Conservation (phyloP, 257 asterid species). For the Avicennia marina region DNA sequence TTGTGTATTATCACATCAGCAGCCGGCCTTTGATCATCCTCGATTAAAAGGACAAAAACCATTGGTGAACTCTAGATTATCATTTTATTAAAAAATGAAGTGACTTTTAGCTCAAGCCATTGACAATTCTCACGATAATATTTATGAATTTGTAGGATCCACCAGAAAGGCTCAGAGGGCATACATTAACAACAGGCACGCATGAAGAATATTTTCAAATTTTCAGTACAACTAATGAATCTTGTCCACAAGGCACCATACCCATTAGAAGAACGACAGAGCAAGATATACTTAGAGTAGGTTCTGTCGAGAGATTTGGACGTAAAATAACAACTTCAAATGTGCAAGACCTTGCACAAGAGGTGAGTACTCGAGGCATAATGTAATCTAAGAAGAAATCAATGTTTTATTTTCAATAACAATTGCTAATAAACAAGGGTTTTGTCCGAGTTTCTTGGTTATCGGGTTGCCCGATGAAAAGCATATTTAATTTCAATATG, state of each 20-base stretch:
- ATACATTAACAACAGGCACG: conserved; percentile 22
- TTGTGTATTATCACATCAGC: conserved; percentile 68
- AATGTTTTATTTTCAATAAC: too few relatives aligned
- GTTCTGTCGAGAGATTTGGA: conserved; percentile 52
- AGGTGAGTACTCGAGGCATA: too few relatives aligned
- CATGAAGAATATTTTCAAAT: conserved; percentile 51
- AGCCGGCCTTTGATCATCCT: conserved; percentile 94
- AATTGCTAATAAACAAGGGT: too few relatives aligned
- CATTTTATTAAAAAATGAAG: not conserved
- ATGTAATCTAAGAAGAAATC: too few relatives aligned
- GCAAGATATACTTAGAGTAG: conserved; percentile 62
- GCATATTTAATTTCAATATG: too few relatives aligned
- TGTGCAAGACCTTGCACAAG: too few relatives aligned
- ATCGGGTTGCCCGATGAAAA: too few relatives aligned
- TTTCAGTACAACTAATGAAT: conserved; percentile 68
- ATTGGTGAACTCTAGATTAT: conserved; percentile 31
- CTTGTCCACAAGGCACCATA: conserved; percentile 73
- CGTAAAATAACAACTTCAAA: conserved; percentile 50
- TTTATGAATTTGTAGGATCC: conserved; percentile 51
- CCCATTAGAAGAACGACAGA: conserved; percentile 80
- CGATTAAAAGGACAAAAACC: conserved; percentile 64
- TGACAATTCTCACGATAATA: not conserved
- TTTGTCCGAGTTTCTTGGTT: too few relatives aligned
- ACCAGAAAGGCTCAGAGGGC: conserved; percentile 70
- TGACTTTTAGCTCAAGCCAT: not conserved